Percentiles rank a stretch among this genome's conserved stretches.
These are phyloP conservation scores for Alternaria burnsii DNA, from an alignment of 2,329 filamentous ascomycete species.

Conservation along the genomic window DNA sequence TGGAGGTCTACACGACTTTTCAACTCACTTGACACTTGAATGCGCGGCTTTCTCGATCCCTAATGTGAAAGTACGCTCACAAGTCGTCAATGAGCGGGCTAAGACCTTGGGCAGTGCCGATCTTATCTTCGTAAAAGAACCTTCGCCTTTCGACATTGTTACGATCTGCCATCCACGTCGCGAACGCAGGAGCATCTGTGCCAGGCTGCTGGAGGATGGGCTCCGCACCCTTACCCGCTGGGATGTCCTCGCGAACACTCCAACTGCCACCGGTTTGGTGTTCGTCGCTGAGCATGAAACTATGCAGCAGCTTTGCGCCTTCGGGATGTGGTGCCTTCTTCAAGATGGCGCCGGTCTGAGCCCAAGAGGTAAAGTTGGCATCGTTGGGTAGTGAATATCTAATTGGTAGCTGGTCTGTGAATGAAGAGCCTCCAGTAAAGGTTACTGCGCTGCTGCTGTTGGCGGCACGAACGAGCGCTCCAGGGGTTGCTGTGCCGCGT, in stretches of 20 bases:
- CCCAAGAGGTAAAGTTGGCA: constrained; percentile 58
- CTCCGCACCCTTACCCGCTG: constrained; percentile 37
- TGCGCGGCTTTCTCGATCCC: neutral
- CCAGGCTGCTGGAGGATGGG: constrained; percentile 40
- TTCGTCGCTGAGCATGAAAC: constrained; percentile 57
- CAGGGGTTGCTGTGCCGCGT: constrained; percentile 59
- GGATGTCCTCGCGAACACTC: constrained; percentile 49
- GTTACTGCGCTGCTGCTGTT: constrained; percentile 32
- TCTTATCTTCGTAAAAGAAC: constrained; percentile 54
- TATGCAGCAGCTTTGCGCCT: constrained; percentile 61
- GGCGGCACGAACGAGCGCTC: constrained; percentile 41
- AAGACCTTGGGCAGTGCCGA: constrained; percentile 56
- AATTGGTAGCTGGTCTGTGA: neutral
- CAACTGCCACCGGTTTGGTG: constrained; percentile 48
- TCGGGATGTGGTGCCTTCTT: constrained; percentile 60
- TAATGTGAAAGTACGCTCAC: neutral
- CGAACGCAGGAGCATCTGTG: constrained; percentile 54
- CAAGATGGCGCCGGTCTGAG: constrained; percentile 60
- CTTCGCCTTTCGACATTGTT: constrained; percentile 53
- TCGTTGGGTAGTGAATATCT: constrained; percentile 41
- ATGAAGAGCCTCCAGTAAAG: constrained; percentile 23
- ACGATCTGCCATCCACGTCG: constrained; percentile 55
- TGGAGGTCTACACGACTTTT: neutral
- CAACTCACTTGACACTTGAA: neutral
- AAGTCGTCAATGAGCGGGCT: constrained; percentile 48